These are phyloP conservation scores for Saccharum spontaneum DNA, from an alignment of 176 grass and related monocot genomes.

Conservation along the genomic window DNA sequence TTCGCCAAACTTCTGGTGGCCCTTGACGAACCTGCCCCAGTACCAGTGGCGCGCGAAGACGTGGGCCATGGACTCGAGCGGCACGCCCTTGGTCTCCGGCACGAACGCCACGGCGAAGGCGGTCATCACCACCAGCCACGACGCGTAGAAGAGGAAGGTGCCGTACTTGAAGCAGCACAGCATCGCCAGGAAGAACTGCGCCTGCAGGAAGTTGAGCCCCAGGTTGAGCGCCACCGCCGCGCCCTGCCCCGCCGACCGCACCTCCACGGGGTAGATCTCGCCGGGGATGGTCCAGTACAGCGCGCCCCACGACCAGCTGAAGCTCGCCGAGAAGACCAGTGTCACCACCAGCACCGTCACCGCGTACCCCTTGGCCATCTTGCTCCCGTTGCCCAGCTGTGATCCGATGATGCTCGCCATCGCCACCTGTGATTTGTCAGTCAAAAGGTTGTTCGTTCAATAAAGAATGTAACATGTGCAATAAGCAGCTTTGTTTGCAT, in stretches of 20 bases:
- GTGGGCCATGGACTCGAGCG: slow-evolving; percentile 57
- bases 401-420: slow-evolving; percentile 70
- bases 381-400: slow-evolving; percentile 40
- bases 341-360: slow-evolving; percentile 60
- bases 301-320: slow-evolving; percentile 89
- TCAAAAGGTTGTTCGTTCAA: too few species aligned
- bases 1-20: slow-evolving; percentile 22
- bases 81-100: slow-evolving; percentile 75
- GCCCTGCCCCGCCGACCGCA: slow-evolving; percentile 73
- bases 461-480: neutral
- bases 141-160: slow-evolving; percentile 65
- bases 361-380: slow-evolving; percentile 62
- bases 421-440: slow-evolving; percentile 29
- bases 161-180: slow-evolving; percentile 72
- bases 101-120: slow-evolving; percentile 57
- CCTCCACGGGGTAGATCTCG: slow-evolving; percentile 87
- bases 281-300: slow-evolving; percentile 73
- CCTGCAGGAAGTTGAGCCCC: slow-evolving; percentile 74
- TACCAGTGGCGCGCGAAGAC: slow-evolving; percentile 76
- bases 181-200: slow-evolving; percentile 81
- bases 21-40: slow-evolving; percentile 65
- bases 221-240: slow-evolving; percentile 72
- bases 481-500: neutral
- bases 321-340: slow-evolving; percentile 63
- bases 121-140: slow-evolving; percentile 68